Evolutionary conservation across 805 yeast species (phyloP).

Genomic region (Wickerhamomyces strasburgensis): DNA sequence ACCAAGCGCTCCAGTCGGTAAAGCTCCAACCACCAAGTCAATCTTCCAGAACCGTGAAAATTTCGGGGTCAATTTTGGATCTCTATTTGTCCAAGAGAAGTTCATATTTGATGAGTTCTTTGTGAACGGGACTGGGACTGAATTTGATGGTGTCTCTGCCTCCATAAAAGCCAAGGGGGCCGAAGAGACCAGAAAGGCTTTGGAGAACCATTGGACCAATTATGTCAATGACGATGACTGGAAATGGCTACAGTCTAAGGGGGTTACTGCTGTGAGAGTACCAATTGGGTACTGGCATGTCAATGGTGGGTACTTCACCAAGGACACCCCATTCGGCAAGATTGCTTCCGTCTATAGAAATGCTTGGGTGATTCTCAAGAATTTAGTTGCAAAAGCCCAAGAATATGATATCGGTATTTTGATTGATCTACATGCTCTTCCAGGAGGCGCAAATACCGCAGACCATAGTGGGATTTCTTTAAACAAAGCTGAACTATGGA

Average conservation of each 20-base stretch:
- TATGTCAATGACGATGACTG: slow-evolving; percentile 71
- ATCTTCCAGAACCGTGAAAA: slow-evolving; percentile 59
- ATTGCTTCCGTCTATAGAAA: slow-evolving; percentile 53
- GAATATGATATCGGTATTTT: slow-evolving; percentile 63
- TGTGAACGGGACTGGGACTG: slow-evolving; percentile 54
- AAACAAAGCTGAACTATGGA: slow-evolving; percentile 64
- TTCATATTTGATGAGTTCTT: slow-evolving; percentile 69
- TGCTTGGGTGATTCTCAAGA: slow-evolving; percentile 66
- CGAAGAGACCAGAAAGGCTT: slow-evolving; percentile 45
- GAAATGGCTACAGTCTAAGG: slow-evolving; percentile 61
- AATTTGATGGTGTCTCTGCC: slow-evolving; percentile 64
- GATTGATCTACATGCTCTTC: slow-evolving; percentile 84
- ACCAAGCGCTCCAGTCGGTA: slow-evolving; percentile 25
- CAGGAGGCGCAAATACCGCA: slow-evolving; percentile 86
- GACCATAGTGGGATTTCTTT: slow-evolving; percentile 76
- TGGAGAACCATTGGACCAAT: slow-evolving; percentile 62
- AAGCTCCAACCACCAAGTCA: slow-evolving; percentile 34
- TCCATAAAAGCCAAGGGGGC: slow-evolving; percentile 44
- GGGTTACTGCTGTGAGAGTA: slow-evolving; percentile 76
- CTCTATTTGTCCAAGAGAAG: slow-evolving; percentile 72
- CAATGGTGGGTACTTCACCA: slow-evolving; percentile 53
- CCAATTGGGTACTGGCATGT: slow-evolving; percentile 93
- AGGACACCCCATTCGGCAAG: slow-evolving; percentile 58
- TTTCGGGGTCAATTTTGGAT: slow-evolving; percentile 84
- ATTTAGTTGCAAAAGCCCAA: slow-evolving; percentile 55